Percentiles rank a stretch among this genome's conserved stretches.
Conservation (phyloP, 306 rosid genomes). For the Prinsepia uniflora region DNA sequence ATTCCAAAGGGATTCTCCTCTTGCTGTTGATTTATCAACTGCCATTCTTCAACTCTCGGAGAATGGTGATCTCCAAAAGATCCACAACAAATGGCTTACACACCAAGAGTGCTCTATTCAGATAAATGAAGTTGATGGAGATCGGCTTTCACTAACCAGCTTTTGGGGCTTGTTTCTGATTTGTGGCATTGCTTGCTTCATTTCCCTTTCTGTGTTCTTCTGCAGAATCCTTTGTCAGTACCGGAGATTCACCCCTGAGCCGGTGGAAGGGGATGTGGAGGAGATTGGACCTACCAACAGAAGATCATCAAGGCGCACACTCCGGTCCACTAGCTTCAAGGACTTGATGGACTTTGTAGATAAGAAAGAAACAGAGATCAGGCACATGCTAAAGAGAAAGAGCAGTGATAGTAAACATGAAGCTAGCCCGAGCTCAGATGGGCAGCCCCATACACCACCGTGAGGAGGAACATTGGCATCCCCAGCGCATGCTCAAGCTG, state of each 20-base stretch:
- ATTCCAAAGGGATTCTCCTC: slow-evolving; percentile 90
- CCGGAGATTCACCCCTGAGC: slow-evolving; percentile 42
- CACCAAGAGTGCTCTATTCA: slow-evolving; percentile 34
- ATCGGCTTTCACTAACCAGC: slow-evolving; percentile 54
- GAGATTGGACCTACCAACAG: slow-evolving; percentile 26
- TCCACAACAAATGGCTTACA: slow-evolving; percentile 73
- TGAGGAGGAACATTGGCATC: neutral
- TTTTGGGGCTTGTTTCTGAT: slow-evolving; percentile 87
- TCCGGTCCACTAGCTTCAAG: slow-evolving; percentile 45
- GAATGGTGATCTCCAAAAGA: slow-evolving; percentile 71
- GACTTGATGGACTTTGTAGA: slow-evolving; percentile 51
- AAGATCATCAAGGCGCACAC: slow-evolving; percentile 27
- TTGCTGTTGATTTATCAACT: slow-evolving; percentile 77
- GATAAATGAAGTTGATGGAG: slow-evolving; percentile 28
- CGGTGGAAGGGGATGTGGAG: slow-evolving; percentile 26
- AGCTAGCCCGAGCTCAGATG: slow-evolving; percentile 33
- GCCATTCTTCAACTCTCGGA: slow-evolving; percentile 92
- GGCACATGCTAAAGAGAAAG: slow-evolving; percentile 52
- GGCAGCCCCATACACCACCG: slow-evolving; percentile 14
- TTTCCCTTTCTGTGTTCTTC: slow-evolving; percentile 52
- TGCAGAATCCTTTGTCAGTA: slow-evolving; percentile 46
- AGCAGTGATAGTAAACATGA: slow-evolving; percentile 29
- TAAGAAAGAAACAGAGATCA: slow-evolving; percentile 55
- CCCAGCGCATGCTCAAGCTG: too few relatives aligned
- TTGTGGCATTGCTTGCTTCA: slow-evolving; percentile 49